phyloP scores from a whole-genome alignment of 2,329 filamentous ascomycete genomes.

The Rhexocercosporidium sp. region DNA sequence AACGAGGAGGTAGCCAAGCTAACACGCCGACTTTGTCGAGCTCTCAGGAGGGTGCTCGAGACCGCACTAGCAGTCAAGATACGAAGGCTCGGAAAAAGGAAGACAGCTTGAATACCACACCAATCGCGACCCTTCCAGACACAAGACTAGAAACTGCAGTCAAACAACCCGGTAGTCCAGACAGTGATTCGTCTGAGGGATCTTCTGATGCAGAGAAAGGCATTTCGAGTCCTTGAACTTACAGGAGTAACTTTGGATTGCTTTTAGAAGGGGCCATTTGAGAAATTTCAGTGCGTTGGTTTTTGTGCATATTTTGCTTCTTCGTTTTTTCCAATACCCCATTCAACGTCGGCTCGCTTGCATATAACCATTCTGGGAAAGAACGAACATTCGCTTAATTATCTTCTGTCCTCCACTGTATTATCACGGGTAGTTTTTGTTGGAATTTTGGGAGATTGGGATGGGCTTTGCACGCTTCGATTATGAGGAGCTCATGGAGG shows the following conservation, averaged over 20 bases:
- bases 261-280: slow-evolving; percentile 1
- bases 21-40: slow-evolving; percentile 62
- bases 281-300: slow-evolving; percentile 1
- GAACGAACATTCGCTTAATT: slow-evolving; percentile 23
- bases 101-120: slow-evolving; percentile 32
- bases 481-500: neutral
- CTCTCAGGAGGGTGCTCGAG: slow-evolving; percentile 35
- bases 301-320: slow-evolving; percentile 15
- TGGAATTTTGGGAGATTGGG: neutral
- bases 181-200: slow-evolving; percentile 35
- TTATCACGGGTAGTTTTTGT: slow-evolving; percentile 5
- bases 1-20: slow-evolving; percentile 69
- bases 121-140: slow-evolving; percentile 34
- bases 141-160: slow-evolving; percentile 31
- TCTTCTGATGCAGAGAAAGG: slow-evolving; percentile 25
- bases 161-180: slow-evolving; percentile 32
- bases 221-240: slow-evolving; percentile 2
- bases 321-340: slow-evolving; percentile 34
- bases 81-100: slow-evolving; percentile 31
- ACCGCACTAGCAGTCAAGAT: slow-evolving; percentile 38
- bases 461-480: neutral
- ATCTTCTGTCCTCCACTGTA: slow-evolving; percentile 20
- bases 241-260: neutral
- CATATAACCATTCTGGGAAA: slow-evolving; percentile 20
- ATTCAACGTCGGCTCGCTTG: slow-evolving; percentile 26